Evolutionary conservation across 1,139 yeast genomes (phyloP).

Genomic region (Hemisphaericaspora subhashii): DNA sequence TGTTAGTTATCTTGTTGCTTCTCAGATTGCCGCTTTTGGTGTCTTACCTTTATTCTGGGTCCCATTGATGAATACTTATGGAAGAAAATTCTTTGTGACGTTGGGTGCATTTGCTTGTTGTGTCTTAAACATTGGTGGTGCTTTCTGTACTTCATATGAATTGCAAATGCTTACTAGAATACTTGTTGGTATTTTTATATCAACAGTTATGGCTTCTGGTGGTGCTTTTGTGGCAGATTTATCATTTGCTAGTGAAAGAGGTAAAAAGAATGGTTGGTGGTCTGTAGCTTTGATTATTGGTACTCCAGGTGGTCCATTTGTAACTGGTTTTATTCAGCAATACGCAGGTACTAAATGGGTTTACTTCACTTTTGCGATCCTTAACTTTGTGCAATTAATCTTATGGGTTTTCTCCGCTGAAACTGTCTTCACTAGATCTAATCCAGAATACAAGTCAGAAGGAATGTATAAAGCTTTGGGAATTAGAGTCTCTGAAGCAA

Average conservation of each 20-base stretch:
- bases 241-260: constrained; percentile 18
- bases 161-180: constrained; percentile 20
- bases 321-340: constrained; percentile 17
- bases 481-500: constrained; percentile 8
- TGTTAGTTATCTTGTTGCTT: constrained; percentile 18
- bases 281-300: constrained; percentile 17
- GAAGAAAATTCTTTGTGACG: constrained; percentile 14
- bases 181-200: constrained; percentile 14
- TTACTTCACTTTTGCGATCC: constrained; percentile 16
- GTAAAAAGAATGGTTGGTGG: constrained; percentile 21
- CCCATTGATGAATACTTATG: constrained; percentile 19
- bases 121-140: constrained; percentile 18
- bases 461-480: constrained; percentile 8
- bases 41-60: constrained; percentile 18
- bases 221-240: constrained; percentile 17
- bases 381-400: constrained; percentile 15
- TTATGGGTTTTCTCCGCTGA: constrained; percentile 15
- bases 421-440: constrained; percentile 14
- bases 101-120: constrained; percentile 14
- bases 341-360: constrained; percentile 17
- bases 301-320: constrained; percentile 18
- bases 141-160: constrained; percentile 16
- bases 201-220: constrained; percentile 19
- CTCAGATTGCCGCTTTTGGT: constrained; percentile 17
- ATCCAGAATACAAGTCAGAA: constrained; percentile 3